Conservation (phyloP, 352 stramenopile genomes). For the Pythium periplocum region DNA sequence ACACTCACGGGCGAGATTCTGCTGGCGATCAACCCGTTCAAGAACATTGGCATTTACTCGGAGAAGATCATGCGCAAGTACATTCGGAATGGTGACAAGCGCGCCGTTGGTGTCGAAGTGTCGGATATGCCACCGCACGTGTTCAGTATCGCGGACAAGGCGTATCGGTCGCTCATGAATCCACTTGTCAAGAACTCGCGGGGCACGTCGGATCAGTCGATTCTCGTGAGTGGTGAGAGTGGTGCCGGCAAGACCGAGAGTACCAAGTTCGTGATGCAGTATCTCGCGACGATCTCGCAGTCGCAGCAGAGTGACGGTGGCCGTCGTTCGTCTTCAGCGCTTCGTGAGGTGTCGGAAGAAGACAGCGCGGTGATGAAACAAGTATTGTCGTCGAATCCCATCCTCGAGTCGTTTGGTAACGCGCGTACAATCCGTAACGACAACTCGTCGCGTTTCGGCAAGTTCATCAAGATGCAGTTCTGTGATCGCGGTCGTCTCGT, state of each 20-base stretch:
- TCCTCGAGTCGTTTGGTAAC: conserved; percentile 99
- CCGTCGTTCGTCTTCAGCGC: too few relatives aligned
- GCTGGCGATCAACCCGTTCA: conserved; percentile 86
- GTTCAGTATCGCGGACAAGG: conserved; percentile 88
- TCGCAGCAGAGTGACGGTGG: not conserved
- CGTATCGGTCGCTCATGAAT: conserved; percentile 78
- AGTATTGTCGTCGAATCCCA: conserved; percentile 96
- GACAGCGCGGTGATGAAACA: conserved; percentile 85
- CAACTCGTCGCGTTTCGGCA: conserved; percentile 96
- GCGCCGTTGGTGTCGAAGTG: conserved; percentile 53
- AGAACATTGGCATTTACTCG: conserved; percentile 82
- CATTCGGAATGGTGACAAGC: conserved; percentile 78
- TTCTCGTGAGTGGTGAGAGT: conserved; percentile 90
- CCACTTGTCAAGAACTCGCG: conserved; percentile 32
- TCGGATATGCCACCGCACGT: conserved; percentile 86
- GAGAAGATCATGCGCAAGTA: conserved; percentile 87
- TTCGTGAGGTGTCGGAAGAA: conserved; percentile 14
- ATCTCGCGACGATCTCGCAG: conserved; percentile 89
- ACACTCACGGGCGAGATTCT: conserved; percentile 84
- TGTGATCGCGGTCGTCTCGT: conserved; percentile 64
- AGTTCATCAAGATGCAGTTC: conserved; percentile 98
- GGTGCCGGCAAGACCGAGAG: conserved; percentile 96
- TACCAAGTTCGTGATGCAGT: conserved; percentile 96
- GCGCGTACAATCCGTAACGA: conserved; percentile 96
- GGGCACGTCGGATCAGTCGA: conserved; percentile 80